phyloP scores from a whole-genome alignment of 768 basidiomycete species.

The Dendrothele bispora region DNA sequence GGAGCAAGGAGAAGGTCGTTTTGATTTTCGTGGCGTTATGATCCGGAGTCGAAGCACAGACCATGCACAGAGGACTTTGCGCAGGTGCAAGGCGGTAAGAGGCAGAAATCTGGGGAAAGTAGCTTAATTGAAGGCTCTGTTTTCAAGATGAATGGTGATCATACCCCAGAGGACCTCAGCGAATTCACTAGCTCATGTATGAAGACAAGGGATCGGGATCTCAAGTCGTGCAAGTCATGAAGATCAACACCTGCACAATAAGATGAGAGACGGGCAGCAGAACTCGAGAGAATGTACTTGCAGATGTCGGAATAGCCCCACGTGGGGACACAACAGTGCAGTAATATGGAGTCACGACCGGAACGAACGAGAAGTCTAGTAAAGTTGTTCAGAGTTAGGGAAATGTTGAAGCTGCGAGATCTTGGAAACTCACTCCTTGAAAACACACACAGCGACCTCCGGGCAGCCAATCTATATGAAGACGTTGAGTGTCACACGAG shows the following conservation, averaged over 20 bases:
- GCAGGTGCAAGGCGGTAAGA: constrained; percentile 66
- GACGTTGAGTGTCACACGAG: constrained; percentile 7
- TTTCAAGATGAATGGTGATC: no score
- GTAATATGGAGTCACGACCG: constrained; percentile 46
- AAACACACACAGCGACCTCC: constrained; percentile 58
- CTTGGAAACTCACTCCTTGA: constrained; percentile 49
- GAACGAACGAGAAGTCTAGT: constrained; percentile 49
- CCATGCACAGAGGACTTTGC: constrained; percentile 56
- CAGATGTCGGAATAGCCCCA: constrained; percentile 62
- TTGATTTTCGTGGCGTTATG: constrained; percentile 40
- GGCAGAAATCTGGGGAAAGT: constrained; percentile 48
- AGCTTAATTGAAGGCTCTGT: not conserved
- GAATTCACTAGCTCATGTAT: constrained; percentile 63
- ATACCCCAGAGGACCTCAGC: constrained; percentile 61
- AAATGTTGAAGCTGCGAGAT: not conserved
- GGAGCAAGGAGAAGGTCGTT: constrained; percentile 42
- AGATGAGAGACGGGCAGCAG: constrained; percentile 1
- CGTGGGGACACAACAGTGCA: constrained; percentile 69
- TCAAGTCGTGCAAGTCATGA: constrained; percentile 67
- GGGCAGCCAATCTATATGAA: constrained; percentile 47
- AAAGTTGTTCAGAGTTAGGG: not conserved
- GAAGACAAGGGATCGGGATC: constrained; percentile 59
- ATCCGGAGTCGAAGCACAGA: constrained; percentile 51
- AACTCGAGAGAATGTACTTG: constrained; percentile 28
- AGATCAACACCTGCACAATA: constrained; percentile 53